Conservation (phyloP, 163 green algal genomes). For the Scenedesmus sp. region DNA sequence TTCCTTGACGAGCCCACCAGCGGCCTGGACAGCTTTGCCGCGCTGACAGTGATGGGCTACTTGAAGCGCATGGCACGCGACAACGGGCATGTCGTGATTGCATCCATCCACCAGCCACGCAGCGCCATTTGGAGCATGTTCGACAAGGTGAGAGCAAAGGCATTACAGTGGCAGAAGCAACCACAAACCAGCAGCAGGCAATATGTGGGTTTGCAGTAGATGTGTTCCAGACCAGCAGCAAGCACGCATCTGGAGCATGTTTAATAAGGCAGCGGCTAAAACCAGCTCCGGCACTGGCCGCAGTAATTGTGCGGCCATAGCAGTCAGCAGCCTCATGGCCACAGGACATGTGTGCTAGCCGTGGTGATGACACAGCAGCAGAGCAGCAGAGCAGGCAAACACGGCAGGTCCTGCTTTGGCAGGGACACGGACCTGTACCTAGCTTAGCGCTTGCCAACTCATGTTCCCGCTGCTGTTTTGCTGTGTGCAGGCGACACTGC, state of each 20-base stretch:
- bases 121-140: slow-evolving; percentile 80
- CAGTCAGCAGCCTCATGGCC: too few species aligned
- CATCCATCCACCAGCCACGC: slow-evolving; percentile 79
- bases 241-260: too few species aligned
- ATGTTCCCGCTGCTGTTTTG: not conserved
- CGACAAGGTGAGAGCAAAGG: slow-evolving; percentile 60
- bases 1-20: slow-evolving; percentile 86
- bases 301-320: too few species aligned
- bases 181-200: not conserved
- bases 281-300: too few species aligned
- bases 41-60: slow-evolving; percentile 69
- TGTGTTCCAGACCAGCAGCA: slow-evolving; percentile 68
- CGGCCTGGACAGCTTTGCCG: slow-evolving; percentile 62
- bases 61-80: slow-evolving; percentile 57
- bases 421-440: not conserved
- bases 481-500: slow-evolving; percentile 66
- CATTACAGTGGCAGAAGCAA: not conserved
- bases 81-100: slow-evolving; percentile 66
- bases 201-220: not conserved
- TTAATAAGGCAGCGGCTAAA: too few species aligned
- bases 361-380: not conserved
- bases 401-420: not conserved
- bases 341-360: too few species aligned
- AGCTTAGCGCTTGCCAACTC: not conserved
- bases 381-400: not conserved